These are phyloP conservation scores for Neonectria faginata DNA, from an alignment of 2,329 filamentous ascomycete species.

Conservation along the genomic window DNA sequence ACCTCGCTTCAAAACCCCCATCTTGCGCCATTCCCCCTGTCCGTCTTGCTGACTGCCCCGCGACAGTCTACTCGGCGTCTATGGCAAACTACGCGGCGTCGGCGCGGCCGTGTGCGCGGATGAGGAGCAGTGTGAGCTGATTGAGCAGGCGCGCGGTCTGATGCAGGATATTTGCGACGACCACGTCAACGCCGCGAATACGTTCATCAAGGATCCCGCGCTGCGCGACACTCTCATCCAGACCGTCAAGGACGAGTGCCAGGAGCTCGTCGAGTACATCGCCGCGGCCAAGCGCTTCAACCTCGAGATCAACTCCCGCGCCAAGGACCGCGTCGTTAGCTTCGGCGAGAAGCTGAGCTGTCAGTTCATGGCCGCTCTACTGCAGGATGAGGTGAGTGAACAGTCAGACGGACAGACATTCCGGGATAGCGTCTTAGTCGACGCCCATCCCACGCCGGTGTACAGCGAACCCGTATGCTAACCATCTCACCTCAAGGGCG, in stretches of 20 bases:
- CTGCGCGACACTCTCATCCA: constrained; percentile 70
- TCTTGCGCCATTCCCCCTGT: background rate
- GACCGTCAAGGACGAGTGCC: constrained; percentile 82
- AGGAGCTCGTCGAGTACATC: constrained; percentile 80
- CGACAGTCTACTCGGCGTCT: constrained; percentile 68
- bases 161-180: constrained; percentile 86
- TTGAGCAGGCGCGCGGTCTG: constrained; percentile 76
- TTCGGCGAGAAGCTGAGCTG: constrained; percentile 97
- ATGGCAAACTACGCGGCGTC: constrained; percentile 66
- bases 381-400: constrained; percentile 74
- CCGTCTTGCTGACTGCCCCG: constrained; percentile 6
- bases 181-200: constrained; percentile 79
- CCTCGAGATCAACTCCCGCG: constrained; percentile 80
- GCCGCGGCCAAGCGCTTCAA: constrained; percentile 73
- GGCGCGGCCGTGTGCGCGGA: constrained; percentile 65
- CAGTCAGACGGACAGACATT: no score
- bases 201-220: constrained; percentile 67
- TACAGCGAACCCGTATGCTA: constrained; percentile 33
- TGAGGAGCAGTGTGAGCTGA: constrained; percentile 61
- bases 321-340: constrained; percentile 89
- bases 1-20: background rate
- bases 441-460: background rate
- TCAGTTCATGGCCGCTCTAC: constrained; percentile 85
- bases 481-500: constrained; percentile 63
- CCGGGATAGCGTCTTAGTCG: no score